Conservation (phyloP, 2,329 filamentous ascomycete species). For the Neofusicoccum kwambonambiense region DNA sequence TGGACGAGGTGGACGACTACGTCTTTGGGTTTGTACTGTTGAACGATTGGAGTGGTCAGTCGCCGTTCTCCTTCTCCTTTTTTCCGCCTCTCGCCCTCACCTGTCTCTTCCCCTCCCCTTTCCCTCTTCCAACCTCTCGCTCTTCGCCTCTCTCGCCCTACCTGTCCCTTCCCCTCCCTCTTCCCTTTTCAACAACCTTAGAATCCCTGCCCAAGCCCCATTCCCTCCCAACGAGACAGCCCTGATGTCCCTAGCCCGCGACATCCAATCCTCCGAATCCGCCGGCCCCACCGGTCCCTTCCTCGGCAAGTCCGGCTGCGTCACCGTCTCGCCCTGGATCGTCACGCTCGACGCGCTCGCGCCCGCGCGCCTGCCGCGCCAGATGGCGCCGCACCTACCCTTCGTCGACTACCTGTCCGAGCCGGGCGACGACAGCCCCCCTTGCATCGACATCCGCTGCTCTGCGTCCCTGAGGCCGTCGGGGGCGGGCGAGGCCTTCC, state of each 20-base stretch:
- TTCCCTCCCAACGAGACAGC: no score
- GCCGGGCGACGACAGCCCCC: not conserved
- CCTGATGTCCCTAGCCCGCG: slow-evolving; percentile 42
- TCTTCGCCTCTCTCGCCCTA: no score
- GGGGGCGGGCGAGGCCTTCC: slow-evolving; percentile 20
- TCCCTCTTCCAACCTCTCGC: not conserved
- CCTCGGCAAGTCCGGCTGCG: slow-evolving; percentile 61
- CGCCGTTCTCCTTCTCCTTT: not conserved
- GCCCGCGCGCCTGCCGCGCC: slow-evolving; percentile 25
- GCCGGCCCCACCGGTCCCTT: slow-evolving; percentile 62
- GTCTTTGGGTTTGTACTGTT: slow-evolving; percentile 62
- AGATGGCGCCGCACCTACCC: slow-evolving; percentile 23
- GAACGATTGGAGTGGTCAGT: slow-evolving; percentile 56
- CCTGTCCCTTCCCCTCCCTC: not conserved
- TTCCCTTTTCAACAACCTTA: not conserved
- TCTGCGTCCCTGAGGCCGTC: slow-evolving; percentile 24
- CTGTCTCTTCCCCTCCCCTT: not conserved
- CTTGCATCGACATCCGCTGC: slow-evolving; percentile 4
- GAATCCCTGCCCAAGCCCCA: no score
- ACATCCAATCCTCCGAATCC: slow-evolving; percentile 58
- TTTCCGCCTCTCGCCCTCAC: no score
- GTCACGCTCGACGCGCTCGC: slow-evolving; percentile 58
- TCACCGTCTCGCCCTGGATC: slow-evolving; percentile 62
- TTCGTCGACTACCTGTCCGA: slow-evolving; percentile 11
- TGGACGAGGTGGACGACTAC: slow-evolving; percentile 49